These are phyloP conservation scores for Microstroma glucosiphilum DNA, from an alignment of 1,284 basidiomycete genomes.

Conservation along the genomic window DNA sequence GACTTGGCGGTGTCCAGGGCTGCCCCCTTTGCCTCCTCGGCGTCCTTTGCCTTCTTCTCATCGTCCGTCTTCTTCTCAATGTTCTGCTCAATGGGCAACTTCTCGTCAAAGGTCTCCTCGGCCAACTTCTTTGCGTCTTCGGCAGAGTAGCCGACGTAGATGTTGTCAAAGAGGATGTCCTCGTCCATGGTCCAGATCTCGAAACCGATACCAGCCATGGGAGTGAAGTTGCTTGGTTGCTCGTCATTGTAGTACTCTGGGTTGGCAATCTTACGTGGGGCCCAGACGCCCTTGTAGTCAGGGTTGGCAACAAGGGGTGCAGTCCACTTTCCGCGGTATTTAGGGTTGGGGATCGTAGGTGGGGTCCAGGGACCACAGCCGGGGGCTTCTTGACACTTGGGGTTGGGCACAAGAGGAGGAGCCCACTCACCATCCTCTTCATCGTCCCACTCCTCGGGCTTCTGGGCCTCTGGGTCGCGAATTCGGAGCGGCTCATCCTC, in stretches of 20 bases:
- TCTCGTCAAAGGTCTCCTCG: slow-evolving; percentile 39
- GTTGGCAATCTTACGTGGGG: slow-evolving; percentile 58
- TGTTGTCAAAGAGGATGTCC: slow-evolving; percentile 50
- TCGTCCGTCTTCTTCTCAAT: slow-evolving; percentile 25
- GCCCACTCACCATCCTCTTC: slow-evolving; percentile 99
- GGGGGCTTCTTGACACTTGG: slow-evolving; percentile 77
- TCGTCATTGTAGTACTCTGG: slow-evolving; percentile 84
- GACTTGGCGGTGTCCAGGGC: slow-evolving; percentile 18
- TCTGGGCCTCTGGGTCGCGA: slow-evolving; percentile 86
- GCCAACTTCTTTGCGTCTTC: slow-evolving; percentile 40
- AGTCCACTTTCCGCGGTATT: slow-evolving; percentile 91
- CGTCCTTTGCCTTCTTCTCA: slow-evolving; percentile 10
- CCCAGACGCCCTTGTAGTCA: slow-evolving; percentile 45
- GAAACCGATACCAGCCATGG: slow-evolving; percentile 46
- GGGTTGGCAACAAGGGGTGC: slow-evolving; percentile 71
- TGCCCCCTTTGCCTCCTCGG: slow-evolving; percentile 17
- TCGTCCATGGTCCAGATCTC: slow-evolving; percentile 51
- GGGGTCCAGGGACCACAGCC: slow-evolving; percentile 90
- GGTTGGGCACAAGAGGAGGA: slow-evolving; percentile 67
- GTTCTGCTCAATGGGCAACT: slow-evolving; percentile 44
- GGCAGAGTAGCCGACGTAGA: slow-evolving; percentile 45
- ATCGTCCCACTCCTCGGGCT: slow-evolving; percentile 99
- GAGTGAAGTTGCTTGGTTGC: slow-evolving; percentile 69
- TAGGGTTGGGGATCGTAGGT: slow-evolving; percentile 91
- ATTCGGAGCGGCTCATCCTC: slow-evolving; percentile 75